A percentile compares a stretch with the other conserved stretches of the same genome.
Conservation (phyloP, 176 grass and related monocot species). For the barley (Hordeum vulgare) region MorexV3_pseudomolecules_assembly NC_058521.1:334796612-334797111, state of each 20-base stretch:
- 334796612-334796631: not conserved
- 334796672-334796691: not conserved
- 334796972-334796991: no score
- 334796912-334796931: no score
- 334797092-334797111: no score
- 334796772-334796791: constrained; percentile 7
- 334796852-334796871: not conserved
- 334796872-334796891: no score
- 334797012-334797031: no score
- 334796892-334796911: no score
- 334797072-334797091: no score
- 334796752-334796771: constrained; percentile 96
- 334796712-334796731: constrained; percentile 32
- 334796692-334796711: not conserved
- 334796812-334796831: not conserved
- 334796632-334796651: not conserved
- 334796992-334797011: no score
- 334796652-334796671: not conserved
- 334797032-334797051: no score
- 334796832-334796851: constrained; percentile 2
- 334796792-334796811: not conserved
- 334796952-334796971: no score
- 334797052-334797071: no score
- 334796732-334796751: constrained; percentile 99
- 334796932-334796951: no score